Evolutionary conservation across 1,284 basidiomycete species (phyloP).

Genomic region (Veloporphyrellus conicus): DNA sequence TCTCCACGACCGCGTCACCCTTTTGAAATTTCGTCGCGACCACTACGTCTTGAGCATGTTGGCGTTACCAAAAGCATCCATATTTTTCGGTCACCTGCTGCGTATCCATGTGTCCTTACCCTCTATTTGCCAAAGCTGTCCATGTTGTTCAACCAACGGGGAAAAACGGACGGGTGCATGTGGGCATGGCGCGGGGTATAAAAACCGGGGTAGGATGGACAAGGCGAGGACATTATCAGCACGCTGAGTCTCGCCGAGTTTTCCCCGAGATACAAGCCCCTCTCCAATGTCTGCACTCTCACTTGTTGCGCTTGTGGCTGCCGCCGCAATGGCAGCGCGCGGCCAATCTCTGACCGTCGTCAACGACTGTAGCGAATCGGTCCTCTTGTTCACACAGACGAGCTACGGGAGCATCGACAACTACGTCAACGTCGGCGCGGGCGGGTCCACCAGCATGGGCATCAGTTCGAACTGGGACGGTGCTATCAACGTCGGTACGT

Average conservation of each 20-base stretch:
- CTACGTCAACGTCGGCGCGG: slow-evolving; percentile 12
- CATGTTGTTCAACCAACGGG: not conserved
- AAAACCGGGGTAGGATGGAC: not conserved
- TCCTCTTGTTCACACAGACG: slow-evolving; percentile 21
- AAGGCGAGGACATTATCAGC: too few species aligned
- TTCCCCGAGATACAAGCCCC: too few species aligned
- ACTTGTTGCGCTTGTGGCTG: slow-evolving; percentile 12
- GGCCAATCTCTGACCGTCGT: not conserved
- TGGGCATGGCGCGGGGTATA: not conserved
- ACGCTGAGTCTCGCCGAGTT: not conserved
- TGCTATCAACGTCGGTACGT: slow-evolving; percentile 21
- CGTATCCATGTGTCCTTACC: not conserved
- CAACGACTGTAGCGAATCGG: slow-evolving; percentile 16
- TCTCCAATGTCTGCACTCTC: slow-evolving; percentile 7
- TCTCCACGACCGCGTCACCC: not conserved
- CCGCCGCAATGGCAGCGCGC: not conserved
- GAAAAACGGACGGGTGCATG: not conserved
- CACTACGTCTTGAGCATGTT: too few species aligned
- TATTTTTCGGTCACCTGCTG: not conserved
- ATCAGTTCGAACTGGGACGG: slow-evolving; percentile 25
- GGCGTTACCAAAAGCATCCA: not conserved
- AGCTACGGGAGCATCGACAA: slow-evolving; percentile 18
- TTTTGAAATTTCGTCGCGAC: not conserved
- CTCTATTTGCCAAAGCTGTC: not conserved
- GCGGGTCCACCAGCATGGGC: slow-evolving; percentile 14